phyloP scores from a whole-genome alignment of 148 eudicot genomes.

The Chenopodium quinoa region DNA sequence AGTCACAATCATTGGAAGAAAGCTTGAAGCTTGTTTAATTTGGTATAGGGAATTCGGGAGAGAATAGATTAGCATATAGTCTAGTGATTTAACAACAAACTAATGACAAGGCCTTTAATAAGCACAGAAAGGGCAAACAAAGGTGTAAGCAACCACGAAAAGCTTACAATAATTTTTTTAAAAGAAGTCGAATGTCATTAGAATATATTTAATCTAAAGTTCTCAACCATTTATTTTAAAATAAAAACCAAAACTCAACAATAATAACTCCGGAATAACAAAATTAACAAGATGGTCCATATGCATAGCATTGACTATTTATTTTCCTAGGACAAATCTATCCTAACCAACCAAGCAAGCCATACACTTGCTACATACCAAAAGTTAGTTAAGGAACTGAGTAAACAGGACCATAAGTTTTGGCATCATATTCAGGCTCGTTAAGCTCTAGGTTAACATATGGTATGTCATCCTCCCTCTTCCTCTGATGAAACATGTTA shows the following conservation, averaged over 20 bases:
- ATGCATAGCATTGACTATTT: too few species aligned
- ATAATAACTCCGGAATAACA: neutral
- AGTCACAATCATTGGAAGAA: too few species aligned
- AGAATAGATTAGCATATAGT: neutral
- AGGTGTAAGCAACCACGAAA: neutral
- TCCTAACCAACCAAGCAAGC: neutral
- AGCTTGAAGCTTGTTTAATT: neutral
- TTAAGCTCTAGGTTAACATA: constrained; percentile 32
- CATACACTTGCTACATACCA: neutral
- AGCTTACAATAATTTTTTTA: too few species aligned
- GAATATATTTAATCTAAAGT: too few species aligned
- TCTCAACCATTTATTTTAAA: neutral
- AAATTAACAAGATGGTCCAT: neutral
- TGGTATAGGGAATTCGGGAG: too few species aligned
- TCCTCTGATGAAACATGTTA: constrained; percentile 17
- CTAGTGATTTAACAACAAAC: neutral
- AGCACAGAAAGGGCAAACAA: neutral
- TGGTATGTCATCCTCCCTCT: constrained; percentile 15
- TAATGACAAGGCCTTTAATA: neutral
- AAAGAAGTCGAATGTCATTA: neutral
- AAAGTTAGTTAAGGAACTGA: constrained; percentile 20
- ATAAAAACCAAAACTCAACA: neutral
- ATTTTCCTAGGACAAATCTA: constrained; percentile 5
- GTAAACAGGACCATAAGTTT: constrained; percentile 33
- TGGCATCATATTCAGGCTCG: constrained; percentile 18